Conservation (phyloP, 352 stramenopile species). For the Phytopythium montanum region DNA sequence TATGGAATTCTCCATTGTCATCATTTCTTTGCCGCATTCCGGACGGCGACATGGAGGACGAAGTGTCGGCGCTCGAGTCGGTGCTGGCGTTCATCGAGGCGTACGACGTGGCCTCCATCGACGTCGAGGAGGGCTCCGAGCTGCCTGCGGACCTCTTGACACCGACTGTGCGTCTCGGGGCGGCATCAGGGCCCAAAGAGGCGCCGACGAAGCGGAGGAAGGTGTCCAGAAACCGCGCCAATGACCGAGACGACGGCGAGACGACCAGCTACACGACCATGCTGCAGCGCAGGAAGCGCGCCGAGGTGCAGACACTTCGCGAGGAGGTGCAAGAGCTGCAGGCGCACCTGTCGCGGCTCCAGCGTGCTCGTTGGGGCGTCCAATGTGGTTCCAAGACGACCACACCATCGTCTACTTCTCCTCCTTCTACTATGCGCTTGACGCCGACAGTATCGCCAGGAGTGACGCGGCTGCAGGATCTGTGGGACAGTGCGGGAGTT, state of each 20-base stretch:
- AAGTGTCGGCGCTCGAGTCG: conserved; percentile 15
- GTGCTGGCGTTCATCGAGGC: conserved; percentile 27
- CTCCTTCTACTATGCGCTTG: not conserved
- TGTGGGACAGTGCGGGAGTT: conserved; percentile 1
- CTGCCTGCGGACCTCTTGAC: too few relatives aligned
- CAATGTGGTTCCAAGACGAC: not conserved
- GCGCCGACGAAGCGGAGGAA: not conserved
- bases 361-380: conserved; percentile 2
- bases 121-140: not conserved
- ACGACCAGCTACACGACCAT: conserved; percentile 16
- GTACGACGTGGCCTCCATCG: conserved; percentile 9
- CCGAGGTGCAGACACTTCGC: conserved; percentile 18
- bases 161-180: not conserved
- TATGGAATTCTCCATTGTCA: too few relatives aligned
- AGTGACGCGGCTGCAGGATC: not conserved
- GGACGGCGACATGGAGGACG: conserved; percentile 1
- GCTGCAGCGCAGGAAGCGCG: conserved; percentile 14
- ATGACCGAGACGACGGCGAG: not conserved
- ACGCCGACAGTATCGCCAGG: not conserved
- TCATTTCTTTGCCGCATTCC: not conserved
- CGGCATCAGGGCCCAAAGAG: not conserved
- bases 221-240: too few relatives aligned
- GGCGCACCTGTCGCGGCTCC: conserved; percentile 7
- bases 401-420: not conserved
- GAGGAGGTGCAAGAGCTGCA: conserved; percentile 14